Evolutionary conservation across 2,329 filamentous ascomycete genomes (phyloP).

Genomic region (Pseudogymnoascus sp.): DNA sequence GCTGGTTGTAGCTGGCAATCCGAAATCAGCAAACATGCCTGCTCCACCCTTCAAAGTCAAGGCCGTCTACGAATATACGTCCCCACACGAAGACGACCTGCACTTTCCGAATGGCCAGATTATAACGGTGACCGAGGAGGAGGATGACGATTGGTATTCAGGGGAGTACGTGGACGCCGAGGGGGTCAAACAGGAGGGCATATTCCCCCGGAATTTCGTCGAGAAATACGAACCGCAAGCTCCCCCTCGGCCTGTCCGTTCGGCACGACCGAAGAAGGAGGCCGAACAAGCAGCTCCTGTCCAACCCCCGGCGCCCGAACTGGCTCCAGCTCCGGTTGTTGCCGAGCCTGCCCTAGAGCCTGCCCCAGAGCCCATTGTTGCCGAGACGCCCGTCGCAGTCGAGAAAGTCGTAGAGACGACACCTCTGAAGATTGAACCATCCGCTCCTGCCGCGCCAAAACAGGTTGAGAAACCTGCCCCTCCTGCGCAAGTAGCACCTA

Average conservation of each 20-base stretch:
- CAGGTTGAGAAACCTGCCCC: slow-evolving; percentile 34
- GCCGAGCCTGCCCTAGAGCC: slow-evolving; percentile 19
- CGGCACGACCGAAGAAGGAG: slow-evolving; percentile 55
- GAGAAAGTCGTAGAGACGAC: slow-evolving; percentile 17
- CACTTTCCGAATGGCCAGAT: slow-evolving; percentile 78
- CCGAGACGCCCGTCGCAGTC: slow-evolving; percentile 25
- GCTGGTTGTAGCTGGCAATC: background rate
- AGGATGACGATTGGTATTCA: slow-evolving; percentile 89
- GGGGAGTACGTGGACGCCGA: slow-evolving; percentile 75
- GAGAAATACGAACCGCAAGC: slow-evolving; percentile 89
- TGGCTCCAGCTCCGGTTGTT: slow-evolving; percentile 14
- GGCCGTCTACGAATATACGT: slow-evolving; percentile 89
- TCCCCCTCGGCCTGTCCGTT: slow-evolving; percentile 73
- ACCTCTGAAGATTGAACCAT: background rate
- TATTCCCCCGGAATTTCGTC: slow-evolving; percentile 96
- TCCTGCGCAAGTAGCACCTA: slow-evolving; percentile 28
- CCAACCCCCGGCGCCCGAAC: slow-evolving; percentile 28
- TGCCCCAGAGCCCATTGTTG: slow-evolving; percentile 30
- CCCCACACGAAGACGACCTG: slow-evolving; percentile 89
- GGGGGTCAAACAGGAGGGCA: slow-evolving; percentile 69
- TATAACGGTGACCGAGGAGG: slow-evolving; percentile 86
- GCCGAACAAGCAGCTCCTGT: slow-evolving; percentile 30
- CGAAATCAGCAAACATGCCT: slow-evolving; percentile 48
- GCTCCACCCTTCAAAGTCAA: slow-evolving; percentile 80
- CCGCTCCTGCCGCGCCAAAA: slow-evolving; percentile 30